A percentile compares a stretch with the other conserved stretches of the same genome.
These are phyloP conservation scores for Penicillium sp. DNA, from an alignment of 2,329 filamentous ascomycete species.

Conservation along the genomic window DNA sequence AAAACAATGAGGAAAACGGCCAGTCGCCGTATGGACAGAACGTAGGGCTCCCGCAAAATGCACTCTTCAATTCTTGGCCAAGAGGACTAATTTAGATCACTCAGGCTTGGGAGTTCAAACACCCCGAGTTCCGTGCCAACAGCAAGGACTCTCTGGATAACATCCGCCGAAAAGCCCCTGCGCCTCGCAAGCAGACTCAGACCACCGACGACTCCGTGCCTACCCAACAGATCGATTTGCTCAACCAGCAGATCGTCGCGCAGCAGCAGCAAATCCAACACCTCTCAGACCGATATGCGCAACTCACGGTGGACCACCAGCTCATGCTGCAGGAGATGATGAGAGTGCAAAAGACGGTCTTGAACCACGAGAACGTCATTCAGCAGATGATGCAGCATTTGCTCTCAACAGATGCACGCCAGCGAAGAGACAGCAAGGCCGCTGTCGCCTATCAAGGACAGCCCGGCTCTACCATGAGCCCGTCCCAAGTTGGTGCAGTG, in stretches of 20 bases:
- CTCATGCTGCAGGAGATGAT: constrained; percentile 64
- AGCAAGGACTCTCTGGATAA: constrained; percentile 97
- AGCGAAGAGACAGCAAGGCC: constrained; percentile 59
- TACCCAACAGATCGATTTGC: constrained; percentile 81
- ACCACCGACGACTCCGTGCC: constrained; percentile 72
- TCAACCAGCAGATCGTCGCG: constrained; percentile 83
- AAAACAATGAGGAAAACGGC: constrained; percentile 81
- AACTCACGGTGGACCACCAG: constrained; percentile 67
- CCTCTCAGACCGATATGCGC: constrained; percentile 78
- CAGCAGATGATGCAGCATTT: constrained; percentile 69
- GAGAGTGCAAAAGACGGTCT: constrained; percentile 66
- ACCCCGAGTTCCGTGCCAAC: constrained; percentile 92
- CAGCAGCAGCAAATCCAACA: constrained; percentile 90
- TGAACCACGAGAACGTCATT: constrained; percentile 70
- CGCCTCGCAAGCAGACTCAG: constrained; percentile 71
- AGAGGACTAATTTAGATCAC: constrained; percentile 28
- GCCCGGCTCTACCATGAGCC: constrained; percentile 41
- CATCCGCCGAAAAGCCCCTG: constrained; percentile 90
- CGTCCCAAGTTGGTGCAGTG: constrained; percentile 45
- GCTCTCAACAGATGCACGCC: constrained; percentile 62
- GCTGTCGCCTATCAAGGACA: constrained; percentile 40
- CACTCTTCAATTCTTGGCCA: background rate
- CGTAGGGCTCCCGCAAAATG: constrained; percentile 46
- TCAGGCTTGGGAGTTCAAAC: constrained; percentile 93
- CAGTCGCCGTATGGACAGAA: constrained; percentile 78